Conservation (phyloP, 2,329 filamentous ascomycete species). For the Aspergillus calidoustus region DNA sequence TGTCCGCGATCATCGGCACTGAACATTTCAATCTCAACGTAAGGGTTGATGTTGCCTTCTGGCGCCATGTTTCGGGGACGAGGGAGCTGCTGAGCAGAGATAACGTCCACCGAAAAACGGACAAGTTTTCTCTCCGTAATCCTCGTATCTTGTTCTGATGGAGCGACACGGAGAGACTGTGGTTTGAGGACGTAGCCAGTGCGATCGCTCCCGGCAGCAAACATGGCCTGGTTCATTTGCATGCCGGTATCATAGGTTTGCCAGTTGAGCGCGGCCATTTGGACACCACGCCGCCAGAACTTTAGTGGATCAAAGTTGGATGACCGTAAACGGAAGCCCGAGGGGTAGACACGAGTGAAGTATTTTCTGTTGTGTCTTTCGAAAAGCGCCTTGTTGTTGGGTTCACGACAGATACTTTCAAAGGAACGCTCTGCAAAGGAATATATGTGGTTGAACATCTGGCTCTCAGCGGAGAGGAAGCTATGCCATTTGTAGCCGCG, state of each 20-base stretch:
- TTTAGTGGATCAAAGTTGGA: constrained; percentile 93
- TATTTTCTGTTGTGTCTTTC: constrained; percentile 90
- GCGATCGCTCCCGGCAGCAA: constrained; percentile 81
- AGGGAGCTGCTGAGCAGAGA: constrained; percentile 94
- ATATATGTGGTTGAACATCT: constrained; percentile 90
- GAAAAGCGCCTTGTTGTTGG: constrained; percentile 75
- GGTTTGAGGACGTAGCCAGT: constrained; percentile 96
- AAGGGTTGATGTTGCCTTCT: constrained; percentile 82
- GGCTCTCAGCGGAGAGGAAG: constrained; percentile 77
- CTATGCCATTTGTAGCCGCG: constrained; percentile 80
- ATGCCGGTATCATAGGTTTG: constrained; percentile 96
- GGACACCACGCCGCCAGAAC: constrained; percentile 93
- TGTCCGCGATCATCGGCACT: constrained; percentile 90
- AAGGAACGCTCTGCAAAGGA: constrained; percentile 93
- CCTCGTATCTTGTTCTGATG: constrained; percentile 38
- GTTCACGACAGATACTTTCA: constrained; percentile 75
- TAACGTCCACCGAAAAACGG: constrained; percentile 81
- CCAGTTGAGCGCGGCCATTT: constrained; percentile 98
- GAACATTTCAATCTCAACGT: constrained; percentile 93
- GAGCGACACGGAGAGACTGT: constrained; percentile 68
- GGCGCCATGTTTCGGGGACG: constrained; percentile 74
- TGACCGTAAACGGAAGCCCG: constrained; percentile 77
- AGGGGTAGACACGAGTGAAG: constrained; percentile 93
- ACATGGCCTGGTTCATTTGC: constrained; percentile 98
- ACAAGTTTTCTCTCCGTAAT: constrained; percentile 82